Evolutionary conservation across 345 rosid species (phyloP).

Genomic region (Eucalyptus virginea): DNA sequence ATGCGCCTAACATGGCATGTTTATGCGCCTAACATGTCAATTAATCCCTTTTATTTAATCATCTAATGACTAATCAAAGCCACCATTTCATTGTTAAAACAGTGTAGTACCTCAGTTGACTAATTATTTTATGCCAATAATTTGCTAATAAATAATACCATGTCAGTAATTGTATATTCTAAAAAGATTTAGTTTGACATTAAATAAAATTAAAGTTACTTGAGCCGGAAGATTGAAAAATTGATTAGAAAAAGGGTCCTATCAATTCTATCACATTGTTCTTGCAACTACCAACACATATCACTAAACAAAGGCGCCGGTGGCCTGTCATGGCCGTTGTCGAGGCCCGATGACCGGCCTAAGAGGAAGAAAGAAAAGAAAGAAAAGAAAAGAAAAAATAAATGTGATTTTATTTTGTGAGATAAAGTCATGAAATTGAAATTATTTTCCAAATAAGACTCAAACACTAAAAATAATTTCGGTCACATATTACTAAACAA

Average conservation of each 20-base stretch:
- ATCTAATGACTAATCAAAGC: too few species aligned
- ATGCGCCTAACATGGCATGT: too few species aligned
- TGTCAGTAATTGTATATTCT: background rate
- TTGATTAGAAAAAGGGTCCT: background rate
- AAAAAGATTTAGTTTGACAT: background rate
- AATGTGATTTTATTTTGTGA: too few species aligned
- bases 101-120: background rate
- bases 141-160: background rate
- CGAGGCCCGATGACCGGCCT: too few species aligned
- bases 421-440: too few species aligned
- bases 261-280: background rate
- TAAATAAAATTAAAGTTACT: background rate
- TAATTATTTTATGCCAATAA: background rate
- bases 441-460: too few species aligned
- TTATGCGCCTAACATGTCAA: background rate
- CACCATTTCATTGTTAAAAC: too few species aligned
- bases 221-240: background rate
- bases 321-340: too few species aligned
- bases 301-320: background rate
- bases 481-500: too few species aligned
- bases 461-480: too few species aligned
- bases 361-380: too few species aligned
- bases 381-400: rapidly evolving
- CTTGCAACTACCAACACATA: background rate
- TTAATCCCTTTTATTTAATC: too few species aligned